Conservation (phyloP, 176 grass and related monocot species). For the Ampelocalamus luodianensis region DNA sequence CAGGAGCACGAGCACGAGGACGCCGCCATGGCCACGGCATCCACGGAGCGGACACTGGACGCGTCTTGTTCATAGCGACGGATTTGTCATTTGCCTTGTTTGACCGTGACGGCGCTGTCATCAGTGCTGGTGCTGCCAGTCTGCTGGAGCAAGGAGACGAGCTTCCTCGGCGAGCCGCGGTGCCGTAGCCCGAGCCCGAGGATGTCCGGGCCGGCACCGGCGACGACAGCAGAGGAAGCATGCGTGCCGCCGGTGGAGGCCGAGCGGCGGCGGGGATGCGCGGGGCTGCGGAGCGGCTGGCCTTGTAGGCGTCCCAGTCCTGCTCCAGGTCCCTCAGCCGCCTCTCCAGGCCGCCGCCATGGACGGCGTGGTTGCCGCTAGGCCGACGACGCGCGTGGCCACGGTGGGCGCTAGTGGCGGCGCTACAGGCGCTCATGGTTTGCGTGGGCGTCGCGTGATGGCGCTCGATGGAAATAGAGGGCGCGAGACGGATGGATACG, state of each 20-base stretch:
- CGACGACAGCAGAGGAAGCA: slow-evolving; percentile 29
- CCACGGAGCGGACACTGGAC: slow-evolving; percentile 18
- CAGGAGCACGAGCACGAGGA: slow-evolving; percentile 18
- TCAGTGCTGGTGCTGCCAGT: neutral
- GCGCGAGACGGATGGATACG: no score
- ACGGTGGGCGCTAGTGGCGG: slow-evolving; percentile 11
- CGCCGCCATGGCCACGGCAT: neutral
- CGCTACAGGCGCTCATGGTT: slow-evolving; percentile 44
- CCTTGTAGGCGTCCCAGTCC: slow-evolving; percentile 41
- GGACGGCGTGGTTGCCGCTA: neutral
- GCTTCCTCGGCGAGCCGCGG: slow-evolving; percentile 13
- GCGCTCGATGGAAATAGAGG: no score
- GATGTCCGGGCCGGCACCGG: neutral
- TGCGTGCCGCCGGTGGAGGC: neutral
- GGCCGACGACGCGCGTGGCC: neutral
- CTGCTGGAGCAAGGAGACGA: slow-evolving; percentile 36
- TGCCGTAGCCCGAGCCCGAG: no score
- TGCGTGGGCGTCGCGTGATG: no score
- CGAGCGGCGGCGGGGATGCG: slow-evolving; percentile 32
- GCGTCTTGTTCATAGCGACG: neutral
- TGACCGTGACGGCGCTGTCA: neutral
- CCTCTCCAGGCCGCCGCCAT: slow-evolving; percentile 11
- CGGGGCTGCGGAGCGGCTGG: neutral
- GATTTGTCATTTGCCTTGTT: neutral
- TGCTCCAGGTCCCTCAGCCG: slow-evolving; percentile 23